Evolutionary conservation across 768 basidiomycete genomes (phyloP).

Genomic region (Butyriboletus loyo): DNA sequence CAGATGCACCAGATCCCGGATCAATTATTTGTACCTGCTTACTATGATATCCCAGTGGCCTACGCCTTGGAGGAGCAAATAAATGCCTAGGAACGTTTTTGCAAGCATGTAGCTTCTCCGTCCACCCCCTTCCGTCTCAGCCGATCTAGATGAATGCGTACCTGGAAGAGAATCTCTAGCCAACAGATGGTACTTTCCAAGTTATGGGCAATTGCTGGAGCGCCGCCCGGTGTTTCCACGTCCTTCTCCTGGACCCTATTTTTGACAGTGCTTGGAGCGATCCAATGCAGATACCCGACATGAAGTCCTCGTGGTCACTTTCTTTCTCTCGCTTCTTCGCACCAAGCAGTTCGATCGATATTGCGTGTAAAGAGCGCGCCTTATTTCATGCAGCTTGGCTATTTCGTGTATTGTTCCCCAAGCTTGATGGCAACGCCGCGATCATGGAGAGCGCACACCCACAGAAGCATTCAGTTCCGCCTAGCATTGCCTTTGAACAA

Average conservation of each 20-base stretch:
- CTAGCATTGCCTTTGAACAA: constrained; percentile 27
- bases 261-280: constrained; percentile 30
- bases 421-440: constrained; percentile 27
- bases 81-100: constrained; percentile 2
- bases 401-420: constrained; percentile 28
- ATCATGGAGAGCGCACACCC: constrained; percentile 26
- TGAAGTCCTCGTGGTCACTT: constrained; percentile 34
- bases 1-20: constrained; percentile 8
- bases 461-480: constrained; percentile 25
- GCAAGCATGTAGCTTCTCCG: constrained; percentile 1
- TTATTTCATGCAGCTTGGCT: constrained; percentile 30
- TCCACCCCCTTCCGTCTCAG: neutral
- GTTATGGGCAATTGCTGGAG: constrained; percentile 13
- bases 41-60: constrained; percentile 2
- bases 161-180: neutral
- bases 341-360: constrained; percentile 33
- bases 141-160: neutral
- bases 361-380: constrained; percentile 32
- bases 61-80: neutral
- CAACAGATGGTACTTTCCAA: constrained; percentile 6
- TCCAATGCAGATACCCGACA: constrained; percentile 37
- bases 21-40: constrained; percentile 1
- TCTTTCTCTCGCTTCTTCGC: constrained; percentile 31
- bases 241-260: constrained; percentile 21
- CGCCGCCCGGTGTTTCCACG: constrained; percentile 23